Base-by-base conservation (phyloP, 345 rosid genomes). In the Linum lewisii region DNA sequence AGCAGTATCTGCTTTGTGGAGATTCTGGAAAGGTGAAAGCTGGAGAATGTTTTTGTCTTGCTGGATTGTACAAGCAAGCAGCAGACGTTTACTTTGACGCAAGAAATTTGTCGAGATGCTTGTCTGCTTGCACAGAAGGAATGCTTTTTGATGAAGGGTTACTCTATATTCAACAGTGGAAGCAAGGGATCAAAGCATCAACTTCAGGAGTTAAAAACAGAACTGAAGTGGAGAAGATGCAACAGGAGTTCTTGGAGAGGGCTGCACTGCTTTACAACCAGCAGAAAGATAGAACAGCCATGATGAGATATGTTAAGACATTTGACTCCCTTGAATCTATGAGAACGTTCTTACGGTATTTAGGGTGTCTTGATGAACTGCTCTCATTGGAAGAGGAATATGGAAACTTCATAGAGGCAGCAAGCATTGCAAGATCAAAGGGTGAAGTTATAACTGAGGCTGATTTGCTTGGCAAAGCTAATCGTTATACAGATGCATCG, bases 31-130 rank as follows among this genome's bases (percentile, higher is more conserved):
- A 64, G 32, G 69, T 68, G 62, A 75, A 59, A 64, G 85, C 82
- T 10, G 85, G 80, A 34, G 78, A 75, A 14, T 75, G 85, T 59
- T 75, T 80, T 57, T 24, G n/a, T 63, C 75, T 47, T 14, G 78
- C 78, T 20, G 62, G 72, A 51, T 5, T 55, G 24, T 75, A 71
- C 61, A 34, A 24, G 44, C 47, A 16, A 51, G 82, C 78, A 52
- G 82, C 80, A 6, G 73, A 78, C 49, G 75, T 64, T 6, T 80
- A 73, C 62, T 79, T 79, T 0, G 66, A 25, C 21, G 77, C 69
- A 34, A 68, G 64, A 19, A 5, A 62, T 51, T 77, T 71, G 60
- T 72, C 70, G 0, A 64, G 73, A 66, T 81, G 78, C 54, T 59
- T 78, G 37, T 55, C 55, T 36, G 70, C 65, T 42, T 81, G 82